Evolutionary conservation across 495 filamentous ascomycete genomes (phyloP), one percentile per base, ranked within the genome.

Genomic region (Sordaria brevicollis): DNA sequence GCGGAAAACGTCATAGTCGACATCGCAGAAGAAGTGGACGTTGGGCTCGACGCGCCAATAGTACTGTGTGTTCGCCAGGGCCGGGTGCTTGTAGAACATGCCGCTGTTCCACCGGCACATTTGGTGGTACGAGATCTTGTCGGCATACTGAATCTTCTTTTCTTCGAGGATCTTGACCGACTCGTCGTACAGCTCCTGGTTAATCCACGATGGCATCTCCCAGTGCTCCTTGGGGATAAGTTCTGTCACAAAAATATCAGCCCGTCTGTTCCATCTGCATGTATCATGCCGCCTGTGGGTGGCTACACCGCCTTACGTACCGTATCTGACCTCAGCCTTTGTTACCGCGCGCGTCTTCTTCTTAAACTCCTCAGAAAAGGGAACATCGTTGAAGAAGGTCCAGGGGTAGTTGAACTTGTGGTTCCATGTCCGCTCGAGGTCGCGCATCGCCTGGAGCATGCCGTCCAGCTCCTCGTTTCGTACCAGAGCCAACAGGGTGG

Each of bases 51-150:
- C 96, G 68, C 96, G 93, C 96, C 96, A 99, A 84, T 99, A 99
- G 86, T 92, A 99, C 68, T 91, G 91, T 67, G 86, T 89, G 65
- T 93, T 80, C 54, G 85, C 82, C 21, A 99, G 88, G 1, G 92
- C 94, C 0, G 93, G 93, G 81, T 99, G 96, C 73, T 95, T 91
- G 83, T 96, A 97, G 87, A 99, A 99, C 77, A 97, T 85, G 73
- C 95, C 95, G 75, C 91, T 94, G 85, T 99, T 98, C 96, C 94
- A 99, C 65, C 95, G 90, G 78, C 95, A 99, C 95, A 99, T 99
- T 81, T 98, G 91, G 79, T 98, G 95, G 82, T 99, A 99, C 69
- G 93, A 96, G 66, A 93, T 76, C 83, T 90, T 92, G 69, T 87
- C 83, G 68, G 90, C 91, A 80, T 98, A 99, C 78, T 98, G 94